These are phyloP conservation scores for Ogataea chonburiensis DNA, from an alignment of 805 yeast species.

Conservation along the genomic window DNA sequence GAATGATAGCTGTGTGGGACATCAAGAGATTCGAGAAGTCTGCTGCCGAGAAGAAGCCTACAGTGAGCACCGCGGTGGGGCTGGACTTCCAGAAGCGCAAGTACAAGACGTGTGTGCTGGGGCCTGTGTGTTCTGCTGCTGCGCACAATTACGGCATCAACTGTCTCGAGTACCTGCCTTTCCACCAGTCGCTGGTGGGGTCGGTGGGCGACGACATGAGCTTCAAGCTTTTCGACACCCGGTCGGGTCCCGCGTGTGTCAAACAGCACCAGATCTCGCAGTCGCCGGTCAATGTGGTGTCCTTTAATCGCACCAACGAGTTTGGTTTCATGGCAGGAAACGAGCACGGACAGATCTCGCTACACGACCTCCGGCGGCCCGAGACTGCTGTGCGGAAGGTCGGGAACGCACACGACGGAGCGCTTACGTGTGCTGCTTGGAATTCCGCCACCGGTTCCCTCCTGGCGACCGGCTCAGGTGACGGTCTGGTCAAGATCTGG, in stretches of 20 bases:
- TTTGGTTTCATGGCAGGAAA: conserved; percentile 69
- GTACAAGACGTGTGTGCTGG: conserved; percentile 14
- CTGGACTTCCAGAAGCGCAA: conserved; percentile 13
- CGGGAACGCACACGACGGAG: conserved; percentile 42
- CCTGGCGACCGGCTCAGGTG: conserved; percentile 67
- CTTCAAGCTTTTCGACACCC: conserved; percentile 52
- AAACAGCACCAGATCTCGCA: conserved; percentile 14
- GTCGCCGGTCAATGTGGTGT: conserved; percentile 49
- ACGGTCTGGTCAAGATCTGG: conserved; percentile 61
- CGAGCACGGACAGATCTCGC: conserved; percentile 48
- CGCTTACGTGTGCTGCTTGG: conserved; percentile 72
- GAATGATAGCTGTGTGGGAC: conserved; percentile 67
- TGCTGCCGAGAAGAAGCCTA: conserved; percentile 16
- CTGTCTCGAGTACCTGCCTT: conserved; percentile 66
- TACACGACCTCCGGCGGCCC: conserved; percentile 66
- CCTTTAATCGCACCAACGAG: conserved; percentile 57
- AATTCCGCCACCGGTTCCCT: conserved; percentile 54
- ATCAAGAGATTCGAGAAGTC: conserved; percentile 40
- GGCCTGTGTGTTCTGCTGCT: conserved; percentile 22
- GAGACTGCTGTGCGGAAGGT: conserved; percentile 31
- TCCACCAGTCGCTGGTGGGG: conserved; percentile 60
- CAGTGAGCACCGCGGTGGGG: conserved; percentile 2
- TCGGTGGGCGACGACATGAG: conserved; percentile 65
- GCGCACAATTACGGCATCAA: conserved; percentile 56
- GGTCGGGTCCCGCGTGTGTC: conserved; percentile 31